Base-by-base conservation (phyloP, 2,329 filamentous ascomycete genomes). In the Fusarium vanettenii region DNA sequence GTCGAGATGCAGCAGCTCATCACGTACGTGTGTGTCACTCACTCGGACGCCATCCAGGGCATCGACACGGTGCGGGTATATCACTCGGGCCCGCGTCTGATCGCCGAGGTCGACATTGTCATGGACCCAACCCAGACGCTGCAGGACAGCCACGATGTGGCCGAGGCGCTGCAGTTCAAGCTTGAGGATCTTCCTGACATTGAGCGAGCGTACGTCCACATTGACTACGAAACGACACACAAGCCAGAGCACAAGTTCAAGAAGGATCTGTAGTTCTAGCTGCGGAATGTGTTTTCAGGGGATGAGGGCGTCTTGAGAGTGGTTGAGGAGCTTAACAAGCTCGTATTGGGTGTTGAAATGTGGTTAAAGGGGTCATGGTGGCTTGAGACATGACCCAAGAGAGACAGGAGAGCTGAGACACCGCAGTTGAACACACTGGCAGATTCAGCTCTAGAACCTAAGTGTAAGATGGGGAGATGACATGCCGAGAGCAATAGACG, bases 11-110 rank as follows among this genome's bases (percentile, higher is more conserved):
- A 98, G 83, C 95, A 98, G 84, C 92, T 98, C 76, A 97, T 98
- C 81, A 98, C 97, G 0, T 99, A 99, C 84, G 81, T 84, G 56
- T 95, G 94, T 87, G 92, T 98, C 86, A 98, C 96, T 10, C 97
- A 98, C 85, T 95, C 94, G 37, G 90, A 93, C 1, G 84, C 88
- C 37, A 94, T 99, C 80, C 88, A 88, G 65, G 94, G 94, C 78
- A 97, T 99, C 81, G 97, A 99, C 83, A 99, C 97, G 2, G 97
- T 98, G 5, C 91, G 97, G 61, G 95, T 95, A 1, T 98, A 98
- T 84, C 95, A 98, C 84, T 94, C 92, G 8, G 96, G 96, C 0
- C 91, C 95, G 1, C 90, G 96, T 22, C 90, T 98, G 55, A 95
- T 98, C 75, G 95, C 97, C 76, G 97, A 99, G 86, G 95, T 98